Evolutionary conservation across 768 basidiomycete genomes (phyloP).

Genomic region (Kondoa malvinella): DNA sequence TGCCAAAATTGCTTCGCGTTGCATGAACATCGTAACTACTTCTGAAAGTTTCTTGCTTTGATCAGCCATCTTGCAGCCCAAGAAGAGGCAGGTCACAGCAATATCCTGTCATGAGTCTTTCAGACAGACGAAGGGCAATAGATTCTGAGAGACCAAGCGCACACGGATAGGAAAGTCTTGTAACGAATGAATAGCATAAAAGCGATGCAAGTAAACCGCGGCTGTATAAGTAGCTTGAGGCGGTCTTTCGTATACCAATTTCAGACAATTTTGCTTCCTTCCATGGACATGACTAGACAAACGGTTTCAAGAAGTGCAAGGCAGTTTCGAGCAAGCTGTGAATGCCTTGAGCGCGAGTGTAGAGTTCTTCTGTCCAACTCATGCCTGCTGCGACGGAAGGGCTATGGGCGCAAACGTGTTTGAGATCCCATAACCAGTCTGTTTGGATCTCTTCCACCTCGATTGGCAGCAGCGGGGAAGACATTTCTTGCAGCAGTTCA

Average conservation of each 20-base stretch:
- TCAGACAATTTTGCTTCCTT: too few relatives aligned
- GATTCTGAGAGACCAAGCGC: background rate
- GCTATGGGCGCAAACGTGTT: background rate
- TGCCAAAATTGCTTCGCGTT: constrained; percentile 9
- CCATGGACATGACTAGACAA: background rate
- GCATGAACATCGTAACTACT: constrained; percentile 22
- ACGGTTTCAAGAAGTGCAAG: background rate
- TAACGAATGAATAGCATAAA: background rate
- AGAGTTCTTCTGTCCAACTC: background rate
- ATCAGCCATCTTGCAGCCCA: constrained; percentile 31
- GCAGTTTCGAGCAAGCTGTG: background rate
- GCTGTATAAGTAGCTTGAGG: background rate
- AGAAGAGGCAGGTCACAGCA: constrained; percentile 29
- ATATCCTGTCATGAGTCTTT: constrained; percentile 18
- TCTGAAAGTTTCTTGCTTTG: constrained; percentile 25
- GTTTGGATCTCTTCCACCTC: background rate
- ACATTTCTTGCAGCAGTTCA: constrained; percentile 15
- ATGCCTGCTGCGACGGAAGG: background rate
- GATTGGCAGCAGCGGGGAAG: background rate
- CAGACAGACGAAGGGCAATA: background rate
- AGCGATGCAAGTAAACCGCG: background rate
- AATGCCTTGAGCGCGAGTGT: background rate
- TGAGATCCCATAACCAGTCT: background rate
- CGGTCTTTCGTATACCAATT: background rate
- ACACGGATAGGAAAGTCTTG: background rate